These are phyloP conservation scores for Pseudozyma flocculosa DNA, from an alignment of 1,284 basidiomycete species.

Conservation along the genomic window DNA sequence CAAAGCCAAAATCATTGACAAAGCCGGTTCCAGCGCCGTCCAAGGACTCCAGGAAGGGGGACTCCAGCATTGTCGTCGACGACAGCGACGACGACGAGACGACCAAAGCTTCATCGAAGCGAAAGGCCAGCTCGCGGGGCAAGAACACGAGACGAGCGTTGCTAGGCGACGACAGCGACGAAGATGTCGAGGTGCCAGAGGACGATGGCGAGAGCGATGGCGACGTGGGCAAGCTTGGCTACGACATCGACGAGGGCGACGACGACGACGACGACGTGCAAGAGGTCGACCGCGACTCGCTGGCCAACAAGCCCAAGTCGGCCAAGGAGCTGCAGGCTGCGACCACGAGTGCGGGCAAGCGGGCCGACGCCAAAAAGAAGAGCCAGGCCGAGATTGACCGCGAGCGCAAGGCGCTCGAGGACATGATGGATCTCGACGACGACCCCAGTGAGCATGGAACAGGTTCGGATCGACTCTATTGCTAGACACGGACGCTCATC, in stretches of 20 bases:
- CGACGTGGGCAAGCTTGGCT: slow-evolving; percentile 14
- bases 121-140: neutral
- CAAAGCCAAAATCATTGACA: slow-evolving; percentile 30
- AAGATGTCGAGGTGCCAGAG: slow-evolving; percentile 16
- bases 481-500: too few relatives aligned
- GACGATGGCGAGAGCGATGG: slow-evolving; percentile 32
- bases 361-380: slow-evolving; percentile 21
- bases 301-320: neutral
- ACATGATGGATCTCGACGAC: slow-evolving; percentile 34
- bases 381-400: neutral
- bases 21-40: slow-evolving; percentile 2
- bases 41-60: slow-evolving; percentile 1
- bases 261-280: slow-evolving; percentile 12
- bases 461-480: slow-evolving; percentile 7
- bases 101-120: neutral
- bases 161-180: slow-evolving; percentile 35
- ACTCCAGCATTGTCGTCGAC: neutral
- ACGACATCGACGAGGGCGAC: slow-evolving; percentile 8
- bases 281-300: slow-evolving; percentile 4
- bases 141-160: slow-evolving; percentile 10
- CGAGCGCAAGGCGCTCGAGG: slow-evolving; percentile 21
- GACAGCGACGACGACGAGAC: neutral
- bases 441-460: slow-evolving; percentile 7
- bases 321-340: slow-evolving; percentile 9
- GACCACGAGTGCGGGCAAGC: slow-evolving; percentile 20